Evolutionary conservation across 495 filamentous ascomycete genomes (phyloP).

Genomic region (Lasiosphaeria miniovina): DNA sequence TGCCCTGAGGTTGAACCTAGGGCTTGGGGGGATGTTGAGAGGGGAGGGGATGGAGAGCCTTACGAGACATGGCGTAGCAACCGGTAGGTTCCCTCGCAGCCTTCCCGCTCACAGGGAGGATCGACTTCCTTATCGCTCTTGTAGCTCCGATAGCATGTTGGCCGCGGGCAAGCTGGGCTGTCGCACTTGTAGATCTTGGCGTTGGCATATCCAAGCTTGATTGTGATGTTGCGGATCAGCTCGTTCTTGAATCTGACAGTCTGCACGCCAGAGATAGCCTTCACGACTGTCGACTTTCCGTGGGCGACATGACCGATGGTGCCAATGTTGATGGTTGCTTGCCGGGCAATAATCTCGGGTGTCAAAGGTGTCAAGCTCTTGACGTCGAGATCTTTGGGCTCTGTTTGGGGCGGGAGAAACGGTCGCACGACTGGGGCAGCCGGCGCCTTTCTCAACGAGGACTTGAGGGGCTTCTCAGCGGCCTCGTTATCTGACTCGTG

Average conservation of each 20-base stretch:
- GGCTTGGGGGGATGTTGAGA: too few relatives aligned
- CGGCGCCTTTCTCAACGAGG: conserved; percentile 47
- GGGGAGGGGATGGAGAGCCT: conserved; percentile 32
- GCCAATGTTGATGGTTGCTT: conserved; percentile 98
- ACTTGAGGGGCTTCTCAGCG: conserved; percentile 44
- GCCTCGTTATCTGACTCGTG: conserved; percentile 38
- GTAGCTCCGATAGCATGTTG: conserved; percentile 93
- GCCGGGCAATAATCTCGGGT: conserved; percentile 92
- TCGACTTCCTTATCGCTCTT: conserved; percentile 98
- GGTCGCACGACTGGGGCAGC: conserved; percentile 45
- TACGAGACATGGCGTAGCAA: conserved; percentile 86
- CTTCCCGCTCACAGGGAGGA: conserved; percentile 89
- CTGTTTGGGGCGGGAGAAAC: conserved; percentile 78
- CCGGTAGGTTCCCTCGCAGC: conserved; percentile 79
- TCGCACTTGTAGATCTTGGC: conserved; percentile 99
- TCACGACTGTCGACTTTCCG: conserved; percentile 97
- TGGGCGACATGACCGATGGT: conserved; percentile 99
- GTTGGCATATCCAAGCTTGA: conserved; percentile 99
- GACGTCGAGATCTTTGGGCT: conserved; percentile 81
- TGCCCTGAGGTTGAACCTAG: background rate
- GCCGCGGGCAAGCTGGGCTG: conserved; percentile 82
- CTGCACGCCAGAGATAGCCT: conserved; percentile 97
- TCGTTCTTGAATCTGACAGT: conserved; percentile 99
- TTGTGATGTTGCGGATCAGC: conserved; percentile 96
- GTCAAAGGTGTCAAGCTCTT: conserved; percentile 75